Evolutionary conservation across 2,329 filamentous ascomycete species (phyloP).

Genomic region (Karstenula rhodostoma): DNA sequence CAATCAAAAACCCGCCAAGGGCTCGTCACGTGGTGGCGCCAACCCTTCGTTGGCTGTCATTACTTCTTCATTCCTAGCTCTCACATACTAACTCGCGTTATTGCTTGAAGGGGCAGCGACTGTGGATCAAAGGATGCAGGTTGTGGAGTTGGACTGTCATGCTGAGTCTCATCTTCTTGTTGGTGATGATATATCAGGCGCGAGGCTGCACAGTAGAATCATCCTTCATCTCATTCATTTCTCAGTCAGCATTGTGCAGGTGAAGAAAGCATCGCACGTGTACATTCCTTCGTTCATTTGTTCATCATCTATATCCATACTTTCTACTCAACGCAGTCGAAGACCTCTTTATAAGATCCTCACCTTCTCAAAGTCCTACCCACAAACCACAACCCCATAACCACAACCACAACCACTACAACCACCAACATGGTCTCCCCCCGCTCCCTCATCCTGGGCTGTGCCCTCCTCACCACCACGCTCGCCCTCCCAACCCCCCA

Average conservation of each 20-base stretch:
- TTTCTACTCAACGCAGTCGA: background rate
- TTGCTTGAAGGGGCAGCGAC: background rate
- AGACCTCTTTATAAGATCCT: background rate
- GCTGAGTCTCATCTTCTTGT: background rate
- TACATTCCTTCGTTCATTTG: background rate
- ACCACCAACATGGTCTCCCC: constrained; percentile 37
- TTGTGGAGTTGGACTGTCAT: background rate
- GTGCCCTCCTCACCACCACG: constrained; percentile 50
- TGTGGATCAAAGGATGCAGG: constrained; percentile 1
- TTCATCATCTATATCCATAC: background rate
- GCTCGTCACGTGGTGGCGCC: constrained; percentile 22
- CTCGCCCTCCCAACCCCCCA: constrained; percentile 22
- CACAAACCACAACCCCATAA: constrained; percentile 4
- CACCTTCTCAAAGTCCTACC: background rate
- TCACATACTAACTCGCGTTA: background rate
- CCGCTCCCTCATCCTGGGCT: constrained; percentile 28
- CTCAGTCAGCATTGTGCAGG: background rate
- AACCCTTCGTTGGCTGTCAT: constrained; percentile 15
- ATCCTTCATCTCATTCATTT: background rate
- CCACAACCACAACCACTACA: constrained; percentile 3
- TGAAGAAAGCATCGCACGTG: background rate
- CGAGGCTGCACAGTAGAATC: background rate
- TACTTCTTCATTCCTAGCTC: background rate
- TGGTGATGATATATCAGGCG: background rate
- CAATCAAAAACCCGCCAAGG: constrained; percentile 25